Evolutionary conservation across 495 filamentous ascomycete genomes (phyloP).

Genomic region (Xanthoparmelia taractica): DNA sequence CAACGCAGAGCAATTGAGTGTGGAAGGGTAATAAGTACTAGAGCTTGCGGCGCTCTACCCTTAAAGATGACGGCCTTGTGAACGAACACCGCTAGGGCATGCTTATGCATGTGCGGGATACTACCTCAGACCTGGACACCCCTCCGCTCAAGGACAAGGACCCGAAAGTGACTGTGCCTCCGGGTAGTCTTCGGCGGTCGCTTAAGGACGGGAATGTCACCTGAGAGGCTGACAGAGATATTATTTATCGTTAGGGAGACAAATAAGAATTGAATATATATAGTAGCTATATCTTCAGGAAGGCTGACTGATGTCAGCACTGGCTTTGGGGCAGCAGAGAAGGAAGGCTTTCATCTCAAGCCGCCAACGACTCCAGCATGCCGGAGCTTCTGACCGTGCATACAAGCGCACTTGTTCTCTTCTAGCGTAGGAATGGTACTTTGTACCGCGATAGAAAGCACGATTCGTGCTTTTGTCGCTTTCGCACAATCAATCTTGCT

Average conservation of each 20-base stretch:
- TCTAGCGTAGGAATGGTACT: slow-evolving; percentile 15
- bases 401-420: slow-evolving; percentile 12
- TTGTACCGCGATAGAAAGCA: background rate
- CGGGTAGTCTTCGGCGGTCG: slow-evolving; percentile 8
- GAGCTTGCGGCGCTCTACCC: background rate
- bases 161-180: slow-evolving; percentile 6
- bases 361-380: slow-evolving; percentile 1
- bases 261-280: background rate
- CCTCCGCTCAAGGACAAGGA: background rate
- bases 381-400: slow-evolving; percentile 13
- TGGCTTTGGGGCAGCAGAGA: slow-evolving; percentile 1
- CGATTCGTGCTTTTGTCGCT: background rate
- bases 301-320: slow-evolving; percentile 14
- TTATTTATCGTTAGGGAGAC: too few relatives aligned
- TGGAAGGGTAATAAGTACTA: background rate
- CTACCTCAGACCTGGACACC: background rate
- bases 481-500: background rate
- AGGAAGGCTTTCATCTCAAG: background rate
- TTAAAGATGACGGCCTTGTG: slow-evolving; percentile 7
- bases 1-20: background rate
- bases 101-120: slow-evolving; percentile 13
- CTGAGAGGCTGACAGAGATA: slow-evolving; percentile 1
- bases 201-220: background rate
- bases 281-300: background rate
- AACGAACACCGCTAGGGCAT: slow-evolving; percentile 8